Base-by-base conservation (phyloP, 257 asterid species). In the Solanum appendiculatum region DNA sequence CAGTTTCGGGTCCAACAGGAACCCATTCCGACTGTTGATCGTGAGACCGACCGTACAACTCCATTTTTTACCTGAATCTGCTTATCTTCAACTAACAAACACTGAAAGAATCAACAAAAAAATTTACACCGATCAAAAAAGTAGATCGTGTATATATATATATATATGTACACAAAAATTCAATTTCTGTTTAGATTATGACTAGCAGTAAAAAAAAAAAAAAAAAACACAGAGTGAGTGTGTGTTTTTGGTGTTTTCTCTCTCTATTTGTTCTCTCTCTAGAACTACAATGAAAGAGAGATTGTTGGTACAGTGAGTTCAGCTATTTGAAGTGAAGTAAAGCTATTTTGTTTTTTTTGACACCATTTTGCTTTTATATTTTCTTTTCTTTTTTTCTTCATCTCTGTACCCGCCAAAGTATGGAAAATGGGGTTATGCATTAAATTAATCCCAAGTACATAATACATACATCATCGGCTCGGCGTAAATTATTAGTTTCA, bases 21-120 rank as follows among this genome's bases (percentile, higher is more conserved):
- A 78, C 89, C 96, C 95, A 93, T 70, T 88, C 94, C 85, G 73
- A 80, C 90, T 89, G 92, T 78, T 86, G 90, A 87, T 88, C 94
- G 77, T 85, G 88, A 10, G 60, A 63, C 86, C 86, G 60, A 51
- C 90, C 90, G 94, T 93, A 92, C 92, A 90, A 31, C 86, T 92
- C 97, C 98, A 94, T 94, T 84, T 68, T 25, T 15, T 14, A 31
- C 64, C 74, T 20, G 42, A 51, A 56, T 86, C 54, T 54, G 75
- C 82, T 42, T 83, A 21, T 37, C 2, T 83, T 27, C 36, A 66
- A 36, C 9, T 66, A 66, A 23, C 70, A 69, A 31, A 31, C 15
- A 31, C 63, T 33, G 31, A 69, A 56, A 83, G 44, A 88, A 88
- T 36, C 72, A 83, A 48, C 37, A 18, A 51, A 5, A 31, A 58